phyloP scores from a whole-genome alignment of 805 yeast genomes.

The Candida loeiensis region DNA sequence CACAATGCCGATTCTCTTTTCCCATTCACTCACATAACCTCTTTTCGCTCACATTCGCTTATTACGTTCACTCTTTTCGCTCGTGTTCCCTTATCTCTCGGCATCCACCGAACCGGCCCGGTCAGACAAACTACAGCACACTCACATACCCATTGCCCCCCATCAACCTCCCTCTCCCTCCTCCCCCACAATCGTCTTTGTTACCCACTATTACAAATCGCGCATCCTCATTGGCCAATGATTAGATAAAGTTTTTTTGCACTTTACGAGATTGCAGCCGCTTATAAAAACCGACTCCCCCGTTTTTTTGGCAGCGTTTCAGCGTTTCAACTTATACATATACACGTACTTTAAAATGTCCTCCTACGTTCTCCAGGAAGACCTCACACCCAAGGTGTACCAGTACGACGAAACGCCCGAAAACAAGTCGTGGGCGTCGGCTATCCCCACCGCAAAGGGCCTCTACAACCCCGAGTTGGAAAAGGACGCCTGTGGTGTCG shows the following conservation, averaged over 20 bases:
- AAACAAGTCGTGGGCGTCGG: slow-evolving; percentile 88
- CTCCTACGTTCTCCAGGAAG: slow-evolving; percentile 40
- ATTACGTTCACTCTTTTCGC: too few relatives aligned
- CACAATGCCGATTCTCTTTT: too few relatives aligned
- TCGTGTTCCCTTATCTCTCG: too few relatives aligned
- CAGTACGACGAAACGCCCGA: slow-evolving; percentile 70
- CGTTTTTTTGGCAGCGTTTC: background rate
- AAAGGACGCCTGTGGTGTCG: slow-evolving; percentile 98
- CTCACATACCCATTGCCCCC: too few relatives aligned
- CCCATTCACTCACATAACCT: too few relatives aligned
- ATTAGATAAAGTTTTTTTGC: slow-evolving; percentile 5
- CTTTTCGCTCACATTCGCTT: too few relatives aligned
- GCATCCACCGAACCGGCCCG: too few relatives aligned
- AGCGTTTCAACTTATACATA: background rate
- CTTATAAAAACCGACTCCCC: slow-evolving; percentile 1
- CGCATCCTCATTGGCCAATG: slow-evolving; percentile 7
- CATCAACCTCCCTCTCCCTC: too few relatives aligned
- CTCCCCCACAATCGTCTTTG: background rate
- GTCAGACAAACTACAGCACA: too few relatives aligned
- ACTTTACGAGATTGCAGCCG: slow-evolving; percentile 1
- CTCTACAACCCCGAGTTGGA: slow-evolving; percentile 91
- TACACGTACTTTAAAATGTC: slow-evolving; percentile 17
- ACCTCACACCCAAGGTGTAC: slow-evolving; percentile 45
- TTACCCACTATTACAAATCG: slow-evolving; percentile 5
- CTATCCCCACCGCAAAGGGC: slow-evolving; percentile 83